phyloP scores from a whole-genome alignment of 352 stramenopile genomes.

The Phytophthora kernoviae region DNA sequence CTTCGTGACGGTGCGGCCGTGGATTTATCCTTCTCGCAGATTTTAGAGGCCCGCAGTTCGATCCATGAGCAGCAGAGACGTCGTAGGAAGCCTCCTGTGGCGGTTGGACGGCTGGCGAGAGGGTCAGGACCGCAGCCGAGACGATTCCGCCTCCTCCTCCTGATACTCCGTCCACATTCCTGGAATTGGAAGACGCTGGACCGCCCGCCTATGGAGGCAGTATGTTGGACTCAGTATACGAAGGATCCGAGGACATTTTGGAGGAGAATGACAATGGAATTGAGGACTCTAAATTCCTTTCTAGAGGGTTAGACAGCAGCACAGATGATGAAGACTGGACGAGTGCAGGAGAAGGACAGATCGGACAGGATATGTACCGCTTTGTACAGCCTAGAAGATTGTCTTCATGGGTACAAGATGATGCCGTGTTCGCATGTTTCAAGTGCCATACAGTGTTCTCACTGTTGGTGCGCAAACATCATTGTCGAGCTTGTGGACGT shows the following conservation, averaged over 20 bases:
- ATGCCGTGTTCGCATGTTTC: constrained; percentile 86
- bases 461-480: constrained; percentile 80
- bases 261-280: constrained; percentile 30
- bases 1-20: constrained; percentile 35
- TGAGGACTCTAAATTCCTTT: not conserved
- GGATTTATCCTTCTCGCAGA: constrained; percentile 85
- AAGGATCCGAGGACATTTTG: constrained; percentile 47
- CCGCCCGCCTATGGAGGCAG: constrained; percentile 32
- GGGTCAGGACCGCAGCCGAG: constrained; percentile 7
- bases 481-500: constrained; percentile 79
- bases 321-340: constrained; percentile 73
- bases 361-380: constrained; percentile 76
- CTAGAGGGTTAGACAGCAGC: constrained; percentile 28
- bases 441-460: constrained; percentile 86
- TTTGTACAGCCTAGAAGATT: constrained; percentile 82
- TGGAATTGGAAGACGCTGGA: constrained; percentile 17
- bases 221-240: constrained; percentile 68
- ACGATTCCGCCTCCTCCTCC: constrained; percentile 16
- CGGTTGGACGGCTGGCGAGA: not conserved
- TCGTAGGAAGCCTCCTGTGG: constrained; percentile 21
- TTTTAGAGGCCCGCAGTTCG: constrained; percentile 70
- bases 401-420: constrained; percentile 86
- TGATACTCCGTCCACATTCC: constrained; percentile 14
- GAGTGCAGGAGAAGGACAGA: constrained; percentile 47
- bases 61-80: constrained; percentile 50